Conservation (phyloP, 2,329 filamentous ascomycete genomes). For the Aspergillus hortae region DNA sequence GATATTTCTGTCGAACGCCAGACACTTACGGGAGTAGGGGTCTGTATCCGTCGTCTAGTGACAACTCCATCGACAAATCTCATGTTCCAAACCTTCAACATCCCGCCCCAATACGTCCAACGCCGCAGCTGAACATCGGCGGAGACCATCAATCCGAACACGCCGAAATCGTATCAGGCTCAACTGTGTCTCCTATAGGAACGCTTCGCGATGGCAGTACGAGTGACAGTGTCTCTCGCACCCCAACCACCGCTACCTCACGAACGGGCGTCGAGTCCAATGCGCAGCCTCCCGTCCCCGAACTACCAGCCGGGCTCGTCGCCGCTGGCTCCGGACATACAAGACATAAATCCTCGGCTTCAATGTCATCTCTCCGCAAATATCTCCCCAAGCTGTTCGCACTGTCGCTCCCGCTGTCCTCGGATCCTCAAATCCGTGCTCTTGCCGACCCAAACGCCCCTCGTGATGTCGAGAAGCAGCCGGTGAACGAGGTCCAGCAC, state of each 20-base stretch:
- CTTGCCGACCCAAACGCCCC: conserved; percentile 26
- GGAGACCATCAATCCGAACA: conserved; percentile 24
- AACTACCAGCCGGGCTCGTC: conserved; percentile 21
- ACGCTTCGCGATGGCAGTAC: conserved; percentile 14
- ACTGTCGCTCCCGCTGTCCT: conserved; percentile 28
- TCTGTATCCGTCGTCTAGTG: conserved; percentile 20
- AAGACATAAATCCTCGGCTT: conserved; percentile 24
- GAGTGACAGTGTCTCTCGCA: conserved; percentile 27
- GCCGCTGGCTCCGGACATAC: conserved; percentile 22
- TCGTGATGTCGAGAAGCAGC: conserved; percentile 28
- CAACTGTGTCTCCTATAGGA: conserved; percentile 23
- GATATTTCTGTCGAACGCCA: conserved; percentile 35
- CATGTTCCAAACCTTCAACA: conserved; percentile 29
- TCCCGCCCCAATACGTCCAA: conserved; percentile 26
- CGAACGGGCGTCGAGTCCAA: conserved; percentile 18
- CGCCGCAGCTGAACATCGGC: conserved; percentile 29
- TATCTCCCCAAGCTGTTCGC: conserved; percentile 31
- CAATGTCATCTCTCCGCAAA: conserved; percentile 30
- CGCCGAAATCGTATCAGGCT: conserved; percentile 28
- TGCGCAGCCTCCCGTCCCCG: conserved; percentile 6
- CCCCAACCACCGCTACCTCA: conserved; percentile 26
- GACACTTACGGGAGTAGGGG: conserved; percentile 24
- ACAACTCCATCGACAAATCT: conserved; percentile 22
- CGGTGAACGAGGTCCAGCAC: conserved; percentile 5
- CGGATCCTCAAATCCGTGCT: conserved; percentile 36